A percentile compares a stretch with the other conserved stretches of the same genome.
These are phyloP conservation scores for Ceratocystis colombiana DNA, from an alignment of 2,329 filamentous ascomycete species.

Conservation along the genomic window DNA sequence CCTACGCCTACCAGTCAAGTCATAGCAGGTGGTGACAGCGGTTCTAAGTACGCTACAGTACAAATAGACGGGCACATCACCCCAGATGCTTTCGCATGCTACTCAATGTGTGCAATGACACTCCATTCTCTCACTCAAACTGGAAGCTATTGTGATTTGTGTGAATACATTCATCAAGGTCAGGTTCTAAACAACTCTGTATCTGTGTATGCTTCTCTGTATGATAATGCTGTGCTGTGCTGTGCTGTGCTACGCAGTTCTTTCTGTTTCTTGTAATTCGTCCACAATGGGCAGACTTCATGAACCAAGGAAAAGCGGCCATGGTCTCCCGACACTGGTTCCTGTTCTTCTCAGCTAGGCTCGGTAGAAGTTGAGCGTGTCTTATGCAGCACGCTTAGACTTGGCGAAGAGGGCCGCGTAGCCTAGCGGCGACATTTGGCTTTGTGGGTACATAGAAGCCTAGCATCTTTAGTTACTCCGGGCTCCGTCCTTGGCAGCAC, in stretches of 20 bases:
- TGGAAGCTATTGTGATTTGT: neutral
- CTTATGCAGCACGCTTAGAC: neutral
- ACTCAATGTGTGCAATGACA: neutral
- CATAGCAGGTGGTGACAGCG: too few species aligned
- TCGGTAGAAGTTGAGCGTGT: neutral
- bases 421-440: neutral
- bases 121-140: neutral
- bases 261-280: constrained; percentile 7
- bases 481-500: constrained; percentile 70
- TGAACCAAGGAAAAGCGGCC: neutral
- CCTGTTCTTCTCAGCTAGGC: constrained; percentile 7
- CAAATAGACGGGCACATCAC: too few species aligned
- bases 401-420: neutral
- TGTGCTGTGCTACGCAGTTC: neutral
- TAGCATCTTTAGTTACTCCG: constrained; percentile 61
- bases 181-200: constrained; percentile 9
- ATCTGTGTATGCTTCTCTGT: constrained; percentile 11
- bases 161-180: neutral
- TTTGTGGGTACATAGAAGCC: neutral
- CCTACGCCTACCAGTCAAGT: too few species aligned
- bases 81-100: neutral
- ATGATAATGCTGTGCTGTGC: neutral
- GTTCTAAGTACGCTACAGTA: too few species aligned
- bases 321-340: neutral
- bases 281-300: neutral